Conservation (phyloP, 139 green algal genomes). For the Klebsormidium nitens region DNA sequence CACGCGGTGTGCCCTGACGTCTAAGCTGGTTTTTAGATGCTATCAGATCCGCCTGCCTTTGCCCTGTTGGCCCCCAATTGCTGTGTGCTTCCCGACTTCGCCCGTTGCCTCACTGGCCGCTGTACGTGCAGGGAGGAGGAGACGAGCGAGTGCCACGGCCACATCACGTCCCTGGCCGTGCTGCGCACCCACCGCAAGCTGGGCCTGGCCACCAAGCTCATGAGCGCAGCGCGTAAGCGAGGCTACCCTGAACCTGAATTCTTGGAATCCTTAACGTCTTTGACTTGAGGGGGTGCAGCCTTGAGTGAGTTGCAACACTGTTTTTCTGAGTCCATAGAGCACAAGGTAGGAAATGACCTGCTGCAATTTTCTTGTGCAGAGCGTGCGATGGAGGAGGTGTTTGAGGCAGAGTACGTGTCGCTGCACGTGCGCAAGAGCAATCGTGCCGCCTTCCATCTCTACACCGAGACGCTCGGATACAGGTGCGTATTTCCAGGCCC, state of each 20-base stretch:
- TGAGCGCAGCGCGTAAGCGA: slow-evolving; percentile 77
- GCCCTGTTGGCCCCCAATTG: background rate
- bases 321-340: too few relatives aligned
- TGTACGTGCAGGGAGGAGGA: slow-evolving; percentile 73
- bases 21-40: too few relatives aligned
- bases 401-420: slow-evolving; percentile 85
- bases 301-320: too few relatives aligned
- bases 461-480: slow-evolving; percentile 90
- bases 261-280: too few relatives aligned
- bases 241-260: too few relatives aligned
- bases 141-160: slow-evolving; percentile 66
- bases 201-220: slow-evolving; percentile 90
- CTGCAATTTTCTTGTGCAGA: slow-evolving; percentile 25
- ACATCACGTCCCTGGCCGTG: slow-evolving; percentile 97
- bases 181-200: slow-evolving; percentile 91
- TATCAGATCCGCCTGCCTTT: too few relatives aligned
- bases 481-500: too few relatives aligned
- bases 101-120: background rate
- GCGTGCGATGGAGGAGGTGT: slow-evolving; percentile 86
- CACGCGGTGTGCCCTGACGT: too few relatives aligned
- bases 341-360: too few relatives aligned
- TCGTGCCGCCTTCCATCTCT: slow-evolving; percentile 89
- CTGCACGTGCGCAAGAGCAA: slow-evolving; percentile 96
- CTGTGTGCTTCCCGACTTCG: too few relatives aligned
- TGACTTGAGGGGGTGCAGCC: too few relatives aligned